These are phyloP conservation scores for Echium plantagineum DNA, from an alignment of 257 asterid genomes.

Conservation along the genomic window DNA sequence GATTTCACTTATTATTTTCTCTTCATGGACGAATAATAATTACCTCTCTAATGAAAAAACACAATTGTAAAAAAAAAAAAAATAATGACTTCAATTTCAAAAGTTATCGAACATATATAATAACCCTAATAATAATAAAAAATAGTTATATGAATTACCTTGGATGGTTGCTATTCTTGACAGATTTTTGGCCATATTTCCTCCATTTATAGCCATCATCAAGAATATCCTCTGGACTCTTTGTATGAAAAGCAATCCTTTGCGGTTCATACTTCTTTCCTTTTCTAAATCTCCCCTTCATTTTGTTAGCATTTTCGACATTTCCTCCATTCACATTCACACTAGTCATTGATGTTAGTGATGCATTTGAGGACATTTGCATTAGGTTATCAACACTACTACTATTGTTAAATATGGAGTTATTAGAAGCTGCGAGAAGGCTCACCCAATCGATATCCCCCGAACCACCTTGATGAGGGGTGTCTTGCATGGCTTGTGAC, in stretches of 20 bases:
- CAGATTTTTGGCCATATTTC: conserved; percentile 90
- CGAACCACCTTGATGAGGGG: conserved; percentile 16
- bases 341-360: conserved; percentile 11
- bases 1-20: too few relatives aligned
- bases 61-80: too few relatives aligned
- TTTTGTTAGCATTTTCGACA: conserved; percentile 17
- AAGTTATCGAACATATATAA: too few relatives aligned
- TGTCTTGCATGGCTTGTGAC: conserved; percentile 36
- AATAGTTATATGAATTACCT: conserved; percentile 32
- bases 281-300: conserved; percentile 29
- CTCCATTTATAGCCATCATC: conserved; percentile 96
- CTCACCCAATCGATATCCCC: conserved; percentile 37
- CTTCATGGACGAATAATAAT: too few relatives aligned
- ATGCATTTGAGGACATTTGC: conserved; percentile 5
- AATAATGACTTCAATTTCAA: too few relatives aligned
- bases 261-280: conserved; percentile 50
- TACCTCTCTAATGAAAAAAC: too few relatives aligned
- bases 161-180: conserved; percentile 66
- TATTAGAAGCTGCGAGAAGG: conserved; percentile 18
- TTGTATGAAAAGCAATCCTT: conserved; percentile 80
- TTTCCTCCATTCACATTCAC: conserved; percentile 14
- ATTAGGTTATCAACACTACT: conserved; percentile 14
- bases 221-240: conserved; percentile 80
- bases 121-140: too few relatives aligned
- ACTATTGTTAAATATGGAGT: background rate